Conservation (phyloP, 2,329 filamentous ascomycete genomes). For the Penicillium sp. region DNA sequence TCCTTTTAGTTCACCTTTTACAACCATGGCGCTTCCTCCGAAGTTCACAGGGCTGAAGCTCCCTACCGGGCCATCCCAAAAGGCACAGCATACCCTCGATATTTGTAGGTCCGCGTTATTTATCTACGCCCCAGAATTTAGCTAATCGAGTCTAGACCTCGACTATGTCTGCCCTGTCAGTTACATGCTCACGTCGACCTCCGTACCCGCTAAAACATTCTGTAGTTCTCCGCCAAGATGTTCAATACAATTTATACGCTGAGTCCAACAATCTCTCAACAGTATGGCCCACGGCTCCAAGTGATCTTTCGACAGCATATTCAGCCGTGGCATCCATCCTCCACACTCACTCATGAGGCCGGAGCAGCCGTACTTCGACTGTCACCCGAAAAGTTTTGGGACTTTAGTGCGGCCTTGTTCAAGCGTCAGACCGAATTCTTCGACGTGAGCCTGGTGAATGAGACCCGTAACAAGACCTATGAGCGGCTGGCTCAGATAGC, state of each 20-base stretch:
- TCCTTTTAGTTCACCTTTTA: background rate
- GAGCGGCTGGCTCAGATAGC: conserved; percentile 74
- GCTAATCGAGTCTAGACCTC: conserved; percentile 53
- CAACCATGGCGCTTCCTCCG: conserved; percentile 57
- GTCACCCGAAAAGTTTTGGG: conserved; percentile 72
- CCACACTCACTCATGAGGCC: conserved; percentile 69
- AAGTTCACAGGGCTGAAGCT: conserved; percentile 56
- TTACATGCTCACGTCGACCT: background rate
- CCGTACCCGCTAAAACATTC: conserved; percentile 4
- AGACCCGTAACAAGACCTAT: conserved; percentile 83
- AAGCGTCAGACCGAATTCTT: conserved; percentile 73
- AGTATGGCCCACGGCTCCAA: conserved; percentile 62
- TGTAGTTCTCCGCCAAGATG: conserved; percentile 62
- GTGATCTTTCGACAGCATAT: conserved; percentile 88
- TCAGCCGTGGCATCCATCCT: conserved; percentile 92
- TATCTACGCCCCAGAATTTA: background rate
- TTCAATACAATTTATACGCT: conserved; percentile 76
- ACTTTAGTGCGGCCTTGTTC: conserved; percentile 70
- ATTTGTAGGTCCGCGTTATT: conserved; percentile 31
- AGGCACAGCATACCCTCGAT: conserved; percentile 38
- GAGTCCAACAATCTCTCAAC: conserved; percentile 60
- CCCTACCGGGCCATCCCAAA: conserved; percentile 14
- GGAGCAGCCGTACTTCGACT: conserved; percentile 74
- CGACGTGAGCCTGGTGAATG: conserved; percentile 78
- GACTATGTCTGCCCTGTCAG: conserved; percentile 81